phyloP scores from a whole-genome alignment of 169 alveolate genomes.

The Toxoplasma gondii region DNA sequence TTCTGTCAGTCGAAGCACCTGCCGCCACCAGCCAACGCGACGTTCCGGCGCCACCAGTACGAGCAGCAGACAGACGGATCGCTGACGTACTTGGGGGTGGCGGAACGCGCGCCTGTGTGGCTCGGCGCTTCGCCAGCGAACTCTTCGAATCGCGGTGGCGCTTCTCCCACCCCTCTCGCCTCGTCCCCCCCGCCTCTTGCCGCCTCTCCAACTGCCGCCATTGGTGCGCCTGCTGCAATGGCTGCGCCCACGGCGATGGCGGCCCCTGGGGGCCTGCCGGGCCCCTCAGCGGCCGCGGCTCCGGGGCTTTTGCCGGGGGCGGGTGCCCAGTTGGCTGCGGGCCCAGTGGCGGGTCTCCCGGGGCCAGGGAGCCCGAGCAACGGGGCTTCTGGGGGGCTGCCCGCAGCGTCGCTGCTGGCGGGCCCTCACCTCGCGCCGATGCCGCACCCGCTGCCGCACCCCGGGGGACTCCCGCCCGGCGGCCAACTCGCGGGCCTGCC shows the following conservation, averaged over 20 bases:
- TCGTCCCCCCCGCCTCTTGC: not conserved
- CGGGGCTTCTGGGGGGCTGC: not conserved
- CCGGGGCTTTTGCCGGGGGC: not conserved
- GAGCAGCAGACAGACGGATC: constrained; percentile 53
- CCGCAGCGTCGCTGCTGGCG: not conserved
- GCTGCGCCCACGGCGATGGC: not conserved
- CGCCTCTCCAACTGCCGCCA: not conserved
- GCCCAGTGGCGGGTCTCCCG: not conserved
- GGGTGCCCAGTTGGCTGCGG: not conserved
- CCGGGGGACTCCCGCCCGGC: not conserved
- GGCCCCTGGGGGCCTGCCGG: not conserved
- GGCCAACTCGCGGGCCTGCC: not conserved
- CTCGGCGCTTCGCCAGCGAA: not conserved
- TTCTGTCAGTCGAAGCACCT: constrained; percentile 72
- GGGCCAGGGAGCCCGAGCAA: not conserved
- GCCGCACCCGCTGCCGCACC: not conserved
- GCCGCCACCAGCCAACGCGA: constrained; percentile 71
- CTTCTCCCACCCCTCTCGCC: constrained; percentile 30
- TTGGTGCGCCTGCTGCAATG: not conserved
- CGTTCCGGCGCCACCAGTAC: constrained; percentile 82
- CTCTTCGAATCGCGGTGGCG: constrained; percentile 8
- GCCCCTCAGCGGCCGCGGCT: not conserved
- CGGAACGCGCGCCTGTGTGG: constrained; percentile 18
- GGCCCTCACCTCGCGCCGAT: not conserved
- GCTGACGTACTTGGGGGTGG: constrained; percentile 53